A percentile compares a stretch with the other conserved stretches of the same genome.
Evolutionary conservation across 2,329 filamentous ascomycete genomes (phyloP).

Genomic region (Sporothrix pallida): DNA sequence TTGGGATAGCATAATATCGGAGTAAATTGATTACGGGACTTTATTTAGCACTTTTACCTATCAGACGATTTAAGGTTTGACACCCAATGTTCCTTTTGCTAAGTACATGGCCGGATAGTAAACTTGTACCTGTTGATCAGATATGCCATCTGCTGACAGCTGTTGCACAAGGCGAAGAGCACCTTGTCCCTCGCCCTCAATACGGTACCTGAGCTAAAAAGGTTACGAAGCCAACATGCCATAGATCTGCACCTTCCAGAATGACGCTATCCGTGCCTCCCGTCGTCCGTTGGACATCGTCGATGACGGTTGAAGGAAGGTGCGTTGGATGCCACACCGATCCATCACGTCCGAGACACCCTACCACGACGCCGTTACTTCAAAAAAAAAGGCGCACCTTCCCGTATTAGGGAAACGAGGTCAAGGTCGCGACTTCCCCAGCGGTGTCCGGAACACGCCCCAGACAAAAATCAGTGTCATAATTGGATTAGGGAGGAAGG

Average conservation of each 20-base stretch:
- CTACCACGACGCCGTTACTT: neutral
- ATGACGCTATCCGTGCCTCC: neutral
- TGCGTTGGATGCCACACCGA: neutral
- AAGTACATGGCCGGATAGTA: too few relatives aligned
- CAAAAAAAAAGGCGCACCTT: conserved; percentile 9
- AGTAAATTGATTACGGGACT: neutral
- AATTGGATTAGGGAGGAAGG: conserved; percentile 7
- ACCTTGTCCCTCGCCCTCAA: neutral
- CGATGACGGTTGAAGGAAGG: neutral
- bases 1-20: neutral
- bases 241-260: neutral
- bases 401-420: conserved; percentile 27
- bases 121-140: neutral
- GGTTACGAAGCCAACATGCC: neutral
- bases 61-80: neutral
- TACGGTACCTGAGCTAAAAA: neutral
- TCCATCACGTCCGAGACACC: neutral
- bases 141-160: neutral
- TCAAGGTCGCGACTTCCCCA: conserved; percentile 2
- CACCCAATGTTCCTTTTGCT: too few relatives aligned
- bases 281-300: neutral
- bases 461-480: neutral
- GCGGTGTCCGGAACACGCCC: conserved; percentile 14
- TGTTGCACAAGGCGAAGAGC: too few relatives aligned
- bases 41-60: neutral